A percentile compares a stretch with the other conserved stretches of the same genome.
phyloP scores from a whole-genome alignment of 2,329 filamentous ascomycete species.

The Fusarium sp. region DNA sequence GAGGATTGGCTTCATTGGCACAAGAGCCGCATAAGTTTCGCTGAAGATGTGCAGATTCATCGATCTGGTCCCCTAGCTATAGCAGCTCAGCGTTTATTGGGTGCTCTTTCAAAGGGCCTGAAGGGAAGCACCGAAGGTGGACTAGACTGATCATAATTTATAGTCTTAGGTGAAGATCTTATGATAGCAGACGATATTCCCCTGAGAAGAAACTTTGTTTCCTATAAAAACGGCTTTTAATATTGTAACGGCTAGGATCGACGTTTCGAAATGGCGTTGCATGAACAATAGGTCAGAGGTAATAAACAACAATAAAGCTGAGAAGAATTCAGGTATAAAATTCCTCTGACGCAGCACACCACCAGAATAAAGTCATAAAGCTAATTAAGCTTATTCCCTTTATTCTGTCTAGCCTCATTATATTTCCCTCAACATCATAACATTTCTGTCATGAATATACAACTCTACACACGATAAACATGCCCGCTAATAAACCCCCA shows the following conservation, averaged over 20 bases:
- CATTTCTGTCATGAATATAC: neutral
- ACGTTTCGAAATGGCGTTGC: neutral
- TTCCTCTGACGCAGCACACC: neutral
- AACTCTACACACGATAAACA: constrained; percentile 13
- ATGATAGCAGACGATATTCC: neutral
- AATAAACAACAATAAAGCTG: neutral
- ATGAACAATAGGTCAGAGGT: neutral
- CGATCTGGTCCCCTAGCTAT: neutral
- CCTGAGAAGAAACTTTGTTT: neutral
- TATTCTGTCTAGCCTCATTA: neutral
- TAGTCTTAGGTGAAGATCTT: neutral
- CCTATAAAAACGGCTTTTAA: neutral
- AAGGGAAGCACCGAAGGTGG: neutral
- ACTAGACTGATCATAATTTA: neutral
- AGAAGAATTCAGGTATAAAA: neutral
- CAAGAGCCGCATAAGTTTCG: constrained; percentile 64
- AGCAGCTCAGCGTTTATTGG: neutral
- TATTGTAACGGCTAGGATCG: neutral
- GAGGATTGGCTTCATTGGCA: constrained; percentile 71
- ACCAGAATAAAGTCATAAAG: neutral
- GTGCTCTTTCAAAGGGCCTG: neutral
- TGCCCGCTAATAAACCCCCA: constrained; percentile 8
- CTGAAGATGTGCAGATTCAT: constrained; percentile 53
- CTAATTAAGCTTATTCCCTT: neutral
- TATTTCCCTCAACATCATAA: neutral